These are phyloP conservation scores for Penicillium maclennaniae DNA, from an alignment of 495 filamentous ascomycete species.

Conservation along the genomic window DNA sequence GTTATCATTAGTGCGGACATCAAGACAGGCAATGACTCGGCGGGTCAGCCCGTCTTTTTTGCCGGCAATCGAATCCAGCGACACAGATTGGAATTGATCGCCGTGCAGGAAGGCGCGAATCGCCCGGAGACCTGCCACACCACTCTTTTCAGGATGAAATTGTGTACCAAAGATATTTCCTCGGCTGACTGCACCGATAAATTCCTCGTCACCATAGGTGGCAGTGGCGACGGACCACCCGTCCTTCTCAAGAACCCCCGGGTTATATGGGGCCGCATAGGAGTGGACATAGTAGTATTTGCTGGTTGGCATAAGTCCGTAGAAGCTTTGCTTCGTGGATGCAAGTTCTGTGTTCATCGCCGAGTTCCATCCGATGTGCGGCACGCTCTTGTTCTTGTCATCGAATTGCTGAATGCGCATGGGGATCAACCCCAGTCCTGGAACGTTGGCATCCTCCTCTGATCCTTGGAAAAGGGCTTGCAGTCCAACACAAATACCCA, in stretches of 20 bases:
- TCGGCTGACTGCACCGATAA: constrained; percentile 84
- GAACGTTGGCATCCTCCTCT: constrained; percentile 63
- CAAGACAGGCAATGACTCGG: constrained; percentile 90
- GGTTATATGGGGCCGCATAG: constrained; percentile 75
- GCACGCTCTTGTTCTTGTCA: constrained; percentile 76
- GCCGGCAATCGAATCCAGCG: constrained; percentile 18
- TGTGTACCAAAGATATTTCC: constrained; percentile 87
- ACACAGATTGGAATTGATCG: constrained; percentile 43
- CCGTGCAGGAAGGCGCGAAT: constrained; percentile 81
- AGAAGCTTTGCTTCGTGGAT: constrained; percentile 54
- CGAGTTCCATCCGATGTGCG: constrained; percentile 97
- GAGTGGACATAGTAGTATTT: constrained; percentile 99
- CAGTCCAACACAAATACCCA: constrained; percentile 95
- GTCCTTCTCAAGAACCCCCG: constrained; percentile 65
- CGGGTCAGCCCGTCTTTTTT: constrained; percentile 70
- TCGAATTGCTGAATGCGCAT: constrained; percentile 71
- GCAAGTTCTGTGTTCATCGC: constrained; percentile 55
- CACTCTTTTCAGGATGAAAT: constrained; percentile 97
- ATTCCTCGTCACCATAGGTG: constrained; percentile 82
- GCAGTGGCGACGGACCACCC: constrained; percentile 90
- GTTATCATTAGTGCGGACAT: constrained; percentile 92
- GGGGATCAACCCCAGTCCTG: constrained; percentile 72
- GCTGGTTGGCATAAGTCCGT: constrained; percentile 69
- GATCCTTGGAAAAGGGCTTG: constrained; percentile 88
- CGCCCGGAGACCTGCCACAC: constrained; percentile 77